Conservation (phyloP, 2,329 filamentous ascomycete species). For the Ilyonectria mors-panacis region DNA sequence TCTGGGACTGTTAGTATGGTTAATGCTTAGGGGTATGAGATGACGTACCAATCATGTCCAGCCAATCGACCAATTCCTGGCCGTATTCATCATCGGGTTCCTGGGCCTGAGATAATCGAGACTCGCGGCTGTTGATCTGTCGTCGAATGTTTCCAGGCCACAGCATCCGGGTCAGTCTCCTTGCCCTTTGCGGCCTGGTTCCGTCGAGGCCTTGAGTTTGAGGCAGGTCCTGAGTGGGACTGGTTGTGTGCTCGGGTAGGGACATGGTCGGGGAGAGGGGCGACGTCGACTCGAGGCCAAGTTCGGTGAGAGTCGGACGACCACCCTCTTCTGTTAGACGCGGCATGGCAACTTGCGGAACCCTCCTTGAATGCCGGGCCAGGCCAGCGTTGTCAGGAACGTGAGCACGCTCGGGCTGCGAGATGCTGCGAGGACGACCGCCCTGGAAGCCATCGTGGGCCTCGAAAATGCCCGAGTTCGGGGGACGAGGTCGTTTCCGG, state of each 20-base stretch:
- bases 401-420: slow-evolving; percentile 51
- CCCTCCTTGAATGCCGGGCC: slow-evolving; percentile 50
- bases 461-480: slow-evolving; percentile 27
- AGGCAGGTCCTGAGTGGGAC: slow-evolving; percentile 2
- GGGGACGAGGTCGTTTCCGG: slow-evolving; percentile 1
- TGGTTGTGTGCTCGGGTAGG: slow-evolving; percentile 41
- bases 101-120: slow-evolving; percentile 9
- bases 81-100: slow-evolving; percentile 53
- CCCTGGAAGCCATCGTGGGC: slow-evolving; percentile 33
- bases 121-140: slow-evolving; percentile 19
- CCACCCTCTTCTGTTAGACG: slow-evolving; percentile 58
- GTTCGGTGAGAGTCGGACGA: slow-evolving; percentile 54
- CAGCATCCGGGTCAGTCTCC: slow-evolving; percentile 47
- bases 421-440: slow-evolving; percentile 54
- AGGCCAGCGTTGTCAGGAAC: slow-evolving; percentile 37
- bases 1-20: slow-evolving; percentile 64
- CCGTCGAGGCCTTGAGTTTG: slow-evolving; percentile 3
- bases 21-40: not conserved
- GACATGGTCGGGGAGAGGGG: slow-evolving; percentile 48
- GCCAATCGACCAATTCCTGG: slow-evolving; percentile 57
- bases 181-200: slow-evolving; percentile 34
- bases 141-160: slow-evolving; percentile 44
- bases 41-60: slow-evolving; percentile 57
- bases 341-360: slow-evolving; percentile 54
- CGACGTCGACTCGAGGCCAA: slow-evolving; percentile 43